A percentile compares a stretch with the other conserved stretches of the same genome.
Evolutionary conservation across 73 alveolate species (phyloP).

Genomic region (Paramecium bursaria): DNA sequence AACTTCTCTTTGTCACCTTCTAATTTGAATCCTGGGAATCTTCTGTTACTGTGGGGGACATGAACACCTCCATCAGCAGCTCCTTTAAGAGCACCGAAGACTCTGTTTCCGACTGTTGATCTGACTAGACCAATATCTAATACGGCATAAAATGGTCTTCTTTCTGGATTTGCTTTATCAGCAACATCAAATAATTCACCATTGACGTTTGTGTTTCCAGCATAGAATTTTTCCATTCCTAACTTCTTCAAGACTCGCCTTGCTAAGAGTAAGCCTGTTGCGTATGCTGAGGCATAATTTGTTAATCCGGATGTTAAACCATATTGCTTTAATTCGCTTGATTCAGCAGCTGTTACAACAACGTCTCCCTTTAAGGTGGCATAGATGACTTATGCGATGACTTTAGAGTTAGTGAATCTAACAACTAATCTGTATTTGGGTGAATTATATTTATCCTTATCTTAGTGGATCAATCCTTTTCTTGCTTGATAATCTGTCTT

Average conservation of each 20-base stretch:
- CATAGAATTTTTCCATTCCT: slow-evolving; percentile 92
- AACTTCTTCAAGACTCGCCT: slow-evolving; percentile 96
- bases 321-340: slow-evolving; percentile 94
- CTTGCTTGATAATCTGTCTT: slow-evolving; percentile 99
- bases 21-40: slow-evolving; percentile 98
- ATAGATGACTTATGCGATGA: slow-evolving; percentile 95
- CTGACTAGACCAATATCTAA: slow-evolving; percentile 99
- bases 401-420: slow-evolving; percentile 98
- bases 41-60: slow-evolving; percentile 98
- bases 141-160: slow-evolving; percentile 98
- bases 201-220: slow-evolving; percentile 89
- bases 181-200: slow-evolving; percentile 95
- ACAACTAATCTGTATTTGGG: slow-evolving; percentile 99
- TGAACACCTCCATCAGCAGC: slow-evolving; percentile 99
- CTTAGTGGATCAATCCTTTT: slow-evolving; percentile 95
- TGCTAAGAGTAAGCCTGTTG: slow-evolving; percentile 99
- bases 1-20: slow-evolving; percentile 87
- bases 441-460: slow-evolving; percentile 99
- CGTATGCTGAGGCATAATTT: slow-evolving; percentile 99
- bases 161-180: slow-evolving; percentile 74
- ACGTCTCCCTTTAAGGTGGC: slow-evolving; percentile 98
- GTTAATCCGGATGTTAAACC: slow-evolving; percentile 98
- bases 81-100: slow-evolving; percentile 99
- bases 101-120: slow-evolving; percentile 99
- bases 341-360: slow-evolving; percentile 96